phyloP scores from a whole-genome alignment of 768 basidiomycete species.

The Lepiota venenata region DNA sequence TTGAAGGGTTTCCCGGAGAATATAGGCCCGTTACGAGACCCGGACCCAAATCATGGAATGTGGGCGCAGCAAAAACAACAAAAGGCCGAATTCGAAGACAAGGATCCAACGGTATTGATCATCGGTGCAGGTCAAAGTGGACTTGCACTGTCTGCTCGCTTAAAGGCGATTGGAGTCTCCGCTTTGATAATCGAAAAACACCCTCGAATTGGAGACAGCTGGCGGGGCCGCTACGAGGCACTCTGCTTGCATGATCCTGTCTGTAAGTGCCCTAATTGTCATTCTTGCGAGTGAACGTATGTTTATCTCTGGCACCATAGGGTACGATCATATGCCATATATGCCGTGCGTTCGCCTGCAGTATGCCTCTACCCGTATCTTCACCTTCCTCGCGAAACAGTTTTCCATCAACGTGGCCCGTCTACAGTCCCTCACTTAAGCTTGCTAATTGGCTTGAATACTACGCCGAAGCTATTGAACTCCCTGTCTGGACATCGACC shows the following conservation, averaged over 20 bases:
- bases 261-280: slow-evolving; percentile 28
- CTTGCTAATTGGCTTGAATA: slow-evolving; percentile 64
- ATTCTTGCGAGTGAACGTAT: slow-evolving; percentile 16
- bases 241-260: slow-evolving; percentile 53
- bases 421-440: slow-evolving; percentile 51
- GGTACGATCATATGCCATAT: slow-evolving; percentile 41
- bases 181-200: slow-evolving; percentile 58
- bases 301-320: slow-evolving; percentile 9
- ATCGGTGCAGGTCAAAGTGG: slow-evolving; percentile 63
- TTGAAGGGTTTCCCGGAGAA: slow-evolving; percentile 43
- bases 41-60: slow-evolving; percentile 39
- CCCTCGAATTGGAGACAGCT: slow-evolving; percentile 52
- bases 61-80: slow-evolving; percentile 41
- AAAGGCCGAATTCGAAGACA: slow-evolving; percentile 37
- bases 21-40: slow-evolving; percentile 35
- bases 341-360: slow-evolving; percentile 36
- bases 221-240: slow-evolving; percentile 58
- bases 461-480: slow-evolving; percentile 55
- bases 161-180: slow-evolving; percentile 51
- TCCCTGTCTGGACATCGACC: slow-evolving; percentile 61
- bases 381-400: slow-evolving; percentile 14
- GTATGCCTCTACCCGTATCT: not conserved
- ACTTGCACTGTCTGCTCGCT: slow-evolving; percentile 54
- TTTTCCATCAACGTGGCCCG: slow-evolving; percentile 59
- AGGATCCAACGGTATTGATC: slow-evolving; percentile 50